Evolutionary conservation across 2,329 filamentous ascomycete genomes (phyloP), one percentile per base, ranked within the genome.

Genomic region (Huntiella omanensis): DNA sequence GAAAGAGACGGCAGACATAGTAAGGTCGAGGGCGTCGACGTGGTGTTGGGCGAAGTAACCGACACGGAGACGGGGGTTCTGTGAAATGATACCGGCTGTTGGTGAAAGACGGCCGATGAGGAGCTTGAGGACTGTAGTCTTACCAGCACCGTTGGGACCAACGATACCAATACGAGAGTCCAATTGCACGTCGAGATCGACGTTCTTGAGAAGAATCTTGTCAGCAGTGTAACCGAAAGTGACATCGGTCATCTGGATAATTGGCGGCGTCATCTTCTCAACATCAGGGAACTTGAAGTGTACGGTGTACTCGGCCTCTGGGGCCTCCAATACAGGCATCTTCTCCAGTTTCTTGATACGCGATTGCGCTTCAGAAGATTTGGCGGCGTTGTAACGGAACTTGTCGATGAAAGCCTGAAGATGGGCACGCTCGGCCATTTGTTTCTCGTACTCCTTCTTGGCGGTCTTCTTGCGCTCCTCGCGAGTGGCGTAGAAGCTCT

Each of bases 41-140:
- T 98, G 91, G 62, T 98, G 91, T 64, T 98, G 91, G 3, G 91
- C 91, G 58, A 98, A 98, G 74, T 92, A 98, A 39, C 91, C 91
- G 52, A 98, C 73, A 41, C 91, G 79, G 42, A 98, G 71, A 47
- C 91, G 78, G 33, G 91, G 80, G 61, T 98, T 79, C 56, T 86
- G 80, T 5, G 84, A 86, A 53, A 98, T 93, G 48, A 93, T 58
- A 54, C 91, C 91, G 45, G 75, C 70, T 0, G 78, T 76, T 3
- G 91, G 76, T 48, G 75, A 63, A 17, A 98, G 72, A 56, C 84
- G 83, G 52, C 85, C 84, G 53, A 91, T 94, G 50, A 98, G 78
- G n/a, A 98, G 75, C 64, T 95, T 96, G 54, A 98, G 69, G n/a
- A 95, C 82, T 0, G 91, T 98, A 2, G 91, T 98, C 65, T 98